Evolutionary conservation across 305 asterid genomes (phyloP).

Genomic region (Lippia alba): DNA sequence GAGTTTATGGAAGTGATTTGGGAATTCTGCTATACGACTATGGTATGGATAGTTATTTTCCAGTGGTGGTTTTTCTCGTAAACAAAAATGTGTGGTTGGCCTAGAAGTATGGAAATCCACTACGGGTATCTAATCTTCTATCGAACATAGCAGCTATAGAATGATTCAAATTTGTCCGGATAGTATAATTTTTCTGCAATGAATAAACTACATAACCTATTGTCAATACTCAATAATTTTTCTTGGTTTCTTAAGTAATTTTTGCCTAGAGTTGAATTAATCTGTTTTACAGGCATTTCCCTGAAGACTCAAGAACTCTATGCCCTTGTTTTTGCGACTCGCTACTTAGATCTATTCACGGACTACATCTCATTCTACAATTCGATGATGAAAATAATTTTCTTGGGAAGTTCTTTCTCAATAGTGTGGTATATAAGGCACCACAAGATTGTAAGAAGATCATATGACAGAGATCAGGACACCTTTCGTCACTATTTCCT

Average conservation of each 20-base stretch:
- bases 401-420: slow-evolving; percentile 94
- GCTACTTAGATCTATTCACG: slow-evolving; percentile 84
- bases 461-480: slow-evolving; percentile 93
- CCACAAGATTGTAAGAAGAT: slow-evolving; percentile 93
- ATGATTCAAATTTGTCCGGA: too few species aligned
- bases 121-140: too few species aligned
- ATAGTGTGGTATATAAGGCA: slow-evolving; percentile 94
- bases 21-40: not conserved
- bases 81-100: too few species aligned
- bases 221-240: too few species aligned
- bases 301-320: slow-evolving; percentile 92
- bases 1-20: not conserved
- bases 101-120: too few species aligned
- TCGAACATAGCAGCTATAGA: too few species aligned
- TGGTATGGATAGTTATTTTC: too few species aligned
- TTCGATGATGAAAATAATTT: slow-evolving; percentile 82
- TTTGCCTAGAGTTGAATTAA: slow-evolving; percentile 30
- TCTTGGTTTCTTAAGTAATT: not conserved
- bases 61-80: too few species aligned
- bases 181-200: too few species aligned
- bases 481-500: slow-evolving; percentile 91
- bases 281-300: slow-evolving; percentile 62
- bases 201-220: too few species aligned
- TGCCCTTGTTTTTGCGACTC: slow-evolving; percentile 84
- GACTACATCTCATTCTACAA: slow-evolving; percentile 80